Percentiles rank a stretch among this genome's conserved stretches.
phyloP scores from a whole-genome alignment of 1,284 basidiomycete species.

The Puccinia hordei region DNA sequence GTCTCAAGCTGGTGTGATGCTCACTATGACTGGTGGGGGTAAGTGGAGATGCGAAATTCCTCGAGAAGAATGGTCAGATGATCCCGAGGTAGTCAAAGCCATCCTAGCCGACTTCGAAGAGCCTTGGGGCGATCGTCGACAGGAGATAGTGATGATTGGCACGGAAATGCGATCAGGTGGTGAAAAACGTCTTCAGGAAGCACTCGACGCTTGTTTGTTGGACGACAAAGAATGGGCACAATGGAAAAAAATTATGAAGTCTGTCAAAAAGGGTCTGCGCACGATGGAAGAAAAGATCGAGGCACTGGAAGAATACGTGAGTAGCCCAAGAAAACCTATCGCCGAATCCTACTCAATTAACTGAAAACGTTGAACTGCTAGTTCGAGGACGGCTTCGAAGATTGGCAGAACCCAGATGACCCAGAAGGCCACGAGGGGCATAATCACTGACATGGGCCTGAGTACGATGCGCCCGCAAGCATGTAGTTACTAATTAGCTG shows the following conservation, averaged over 20 bases:
- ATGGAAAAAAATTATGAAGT: slow-evolving; percentile 61
- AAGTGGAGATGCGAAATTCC: slow-evolving; percentile 61
- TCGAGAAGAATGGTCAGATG: slow-evolving; percentile 60
- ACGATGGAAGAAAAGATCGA: slow-evolving; percentile 58
- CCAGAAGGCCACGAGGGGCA: slow-evolving; percentile 56
- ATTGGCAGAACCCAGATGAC: slow-evolving; percentile 59
- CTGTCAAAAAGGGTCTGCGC: slow-evolving; percentile 54
- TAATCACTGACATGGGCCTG: slow-evolving; percentile 50
- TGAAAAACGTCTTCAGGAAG: slow-evolving; percentile 57
- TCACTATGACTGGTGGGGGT: slow-evolving; percentile 60
- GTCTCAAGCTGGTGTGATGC: slow-evolving; percentile 62
- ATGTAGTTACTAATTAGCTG: too few species aligned
- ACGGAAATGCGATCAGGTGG: slow-evolving; percentile 58
- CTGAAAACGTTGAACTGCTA: background rate
- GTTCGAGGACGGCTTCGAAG: slow-evolving; percentile 58
- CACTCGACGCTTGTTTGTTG: slow-evolving; percentile 60
- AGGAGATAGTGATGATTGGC: slow-evolving; percentile 61
- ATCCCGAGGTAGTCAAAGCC: slow-evolving; percentile 59
- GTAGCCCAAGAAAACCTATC: background rate
- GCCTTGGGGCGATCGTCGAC: slow-evolving; percentile 62
- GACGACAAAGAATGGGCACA: slow-evolving; percentile 60
- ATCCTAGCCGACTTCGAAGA: slow-evolving; percentile 62
- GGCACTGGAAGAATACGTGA: slow-evolving; percentile 59
- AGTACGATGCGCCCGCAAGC: too few species aligned
- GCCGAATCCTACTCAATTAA: background rate